phyloP scores from a whole-genome alignment of 2,329 filamentous ascomycete species.

The Stachybotrys elegans region DNA sequence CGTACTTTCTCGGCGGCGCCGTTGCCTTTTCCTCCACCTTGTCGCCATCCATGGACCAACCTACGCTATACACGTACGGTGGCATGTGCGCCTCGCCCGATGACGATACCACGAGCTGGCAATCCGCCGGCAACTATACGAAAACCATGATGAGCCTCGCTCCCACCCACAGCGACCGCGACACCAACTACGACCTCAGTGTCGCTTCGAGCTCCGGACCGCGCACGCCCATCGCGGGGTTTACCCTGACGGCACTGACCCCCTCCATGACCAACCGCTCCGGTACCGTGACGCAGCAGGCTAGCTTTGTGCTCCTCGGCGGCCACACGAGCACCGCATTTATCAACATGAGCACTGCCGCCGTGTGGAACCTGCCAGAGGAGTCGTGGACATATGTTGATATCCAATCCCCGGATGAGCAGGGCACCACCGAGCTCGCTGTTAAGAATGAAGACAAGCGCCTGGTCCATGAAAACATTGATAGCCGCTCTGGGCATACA shows the following conservation, averaged over 20 bases:
- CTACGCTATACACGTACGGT: conserved; percentile 70
- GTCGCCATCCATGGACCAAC: conserved; percentile 45
- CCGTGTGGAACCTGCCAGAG: conserved; percentile 80
- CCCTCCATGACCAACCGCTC: conserved; percentile 66
- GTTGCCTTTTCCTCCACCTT: conserved; percentile 64
- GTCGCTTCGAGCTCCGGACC: conserved; percentile 47
- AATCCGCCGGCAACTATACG: conserved; percentile 69
- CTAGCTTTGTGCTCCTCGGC: conserved; percentile 75
- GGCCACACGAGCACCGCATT: conserved; percentile 81
- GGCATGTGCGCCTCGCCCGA: conserved; percentile 71
- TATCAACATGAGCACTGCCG: conserved; percentile 90
- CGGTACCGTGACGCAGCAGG: conserved; percentile 63
- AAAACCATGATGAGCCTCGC: conserved; percentile 70
- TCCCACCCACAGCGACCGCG: conserved; percentile 29
- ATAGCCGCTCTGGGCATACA: conserved; percentile 85
- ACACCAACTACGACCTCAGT: conserved; percentile 28
- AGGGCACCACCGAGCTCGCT: conserved; percentile 50
- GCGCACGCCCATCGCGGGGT: conserved; percentile 79
- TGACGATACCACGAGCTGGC: conserved; percentile 49
- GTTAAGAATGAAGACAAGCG: conserved; percentile 25
- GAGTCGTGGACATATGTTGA: conserved; percentile 79
- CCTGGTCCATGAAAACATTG: conserved; percentile 41
- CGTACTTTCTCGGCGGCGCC: conserved; percentile 48
- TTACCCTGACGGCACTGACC: conserved; percentile 70
- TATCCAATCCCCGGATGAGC: conserved; percentile 42